Percentiles rank a stretch among this genome's conserved stretches.
phyloP scores from a whole-genome alignment of 2,329 filamentous ascomycete genomes.

The Aspergillus hiratsukae region DNA sequence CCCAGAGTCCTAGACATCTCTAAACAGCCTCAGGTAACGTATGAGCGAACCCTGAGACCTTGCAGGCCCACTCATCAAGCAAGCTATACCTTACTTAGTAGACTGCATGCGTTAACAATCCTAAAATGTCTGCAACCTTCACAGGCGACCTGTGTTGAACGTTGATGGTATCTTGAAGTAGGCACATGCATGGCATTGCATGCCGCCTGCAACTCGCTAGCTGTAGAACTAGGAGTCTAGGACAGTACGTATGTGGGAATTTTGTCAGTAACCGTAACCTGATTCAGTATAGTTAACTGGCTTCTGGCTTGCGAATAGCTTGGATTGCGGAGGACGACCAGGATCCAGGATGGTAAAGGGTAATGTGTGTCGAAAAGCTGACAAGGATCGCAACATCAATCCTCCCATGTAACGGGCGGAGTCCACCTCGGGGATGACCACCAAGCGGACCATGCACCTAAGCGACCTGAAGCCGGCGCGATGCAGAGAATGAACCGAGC shows the following conservation, averaged over 20 bases:
- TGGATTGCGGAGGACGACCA: not conserved
- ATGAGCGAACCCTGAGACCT: not conserved
- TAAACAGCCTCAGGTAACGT: not conserved
- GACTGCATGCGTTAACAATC: not conserved
- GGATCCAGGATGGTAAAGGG: not conserved
- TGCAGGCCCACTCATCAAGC: conserved; percentile 21
- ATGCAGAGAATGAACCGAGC: conserved; percentile 13
- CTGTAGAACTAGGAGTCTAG: not conserved
- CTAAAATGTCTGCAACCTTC: not conserved
- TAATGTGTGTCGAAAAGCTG: not conserved
- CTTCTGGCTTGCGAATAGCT: not conserved
- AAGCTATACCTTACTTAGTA: not conserved
- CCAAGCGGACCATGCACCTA: conserved; percentile 18
- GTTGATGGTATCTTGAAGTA: too few species aligned
- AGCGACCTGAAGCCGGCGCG: conserved; percentile 5
- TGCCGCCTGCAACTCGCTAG: not conserved
- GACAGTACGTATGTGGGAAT: not conserved
- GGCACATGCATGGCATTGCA: not conserved
- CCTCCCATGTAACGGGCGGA: not conserved
- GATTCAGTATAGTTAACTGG: not conserved
- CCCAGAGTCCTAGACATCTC: not conserved
- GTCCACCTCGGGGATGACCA: conserved; percentile 13
- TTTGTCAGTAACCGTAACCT: not conserved
- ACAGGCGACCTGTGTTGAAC: not conserved
- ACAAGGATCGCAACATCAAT: not conserved